A percentile compares a stretch with the other conserved stretches of the same genome.
Conservation (phyloP, 345 rosid species). For the Brassica nigra region DNA sequence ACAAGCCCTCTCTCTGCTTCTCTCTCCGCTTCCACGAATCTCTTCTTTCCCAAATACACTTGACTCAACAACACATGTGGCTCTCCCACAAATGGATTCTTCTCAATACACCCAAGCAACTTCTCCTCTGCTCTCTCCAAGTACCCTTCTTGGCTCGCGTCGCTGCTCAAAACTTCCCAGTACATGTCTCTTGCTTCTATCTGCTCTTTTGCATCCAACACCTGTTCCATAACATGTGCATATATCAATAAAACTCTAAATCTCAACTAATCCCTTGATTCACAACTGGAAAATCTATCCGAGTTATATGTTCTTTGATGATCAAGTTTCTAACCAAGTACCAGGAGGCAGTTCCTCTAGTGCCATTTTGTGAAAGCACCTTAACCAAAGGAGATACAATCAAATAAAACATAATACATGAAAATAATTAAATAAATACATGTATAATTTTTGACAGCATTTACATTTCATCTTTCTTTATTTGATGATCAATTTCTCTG, state of each 20-base stretch:
- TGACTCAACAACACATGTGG: conserved; percentile 76
- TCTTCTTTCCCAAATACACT: conserved; percentile 57
- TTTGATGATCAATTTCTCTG: neutral
- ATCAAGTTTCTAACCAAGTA: neutral
- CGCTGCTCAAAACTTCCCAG: conserved; percentile 76
- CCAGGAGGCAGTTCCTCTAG: neutral
- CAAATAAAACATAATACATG: neutral
- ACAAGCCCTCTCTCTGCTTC: conserved; percentile 67
- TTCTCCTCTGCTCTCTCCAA: conserved; percentile 56
- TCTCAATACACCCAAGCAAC: conserved; percentile 52
- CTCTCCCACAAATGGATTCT: conserved; percentile 83
- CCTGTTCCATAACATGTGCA: conserved; percentile 27
- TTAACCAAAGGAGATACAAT: conserved; percentile 6
- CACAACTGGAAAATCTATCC: neutral
- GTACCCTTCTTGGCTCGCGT: conserved; percentile 46
- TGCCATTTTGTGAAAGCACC: conserved; percentile 1
- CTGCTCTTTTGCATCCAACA: conserved; percentile 61
- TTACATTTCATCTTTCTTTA: neutral
- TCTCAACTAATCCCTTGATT: neutral
- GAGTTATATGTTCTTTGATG: neutral
- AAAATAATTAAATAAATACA: neutral
- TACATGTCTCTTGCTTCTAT: conserved; percentile 64
- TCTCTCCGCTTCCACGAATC: conserved; percentile 67
- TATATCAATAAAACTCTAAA: conserved; percentile 3
- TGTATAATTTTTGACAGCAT: neutral